A percentile compares a stretch with the other conserved stretches of the same genome.
Evolutionary conservation across 2,329 filamentous ascomycete genomes (phyloP).

Genomic region (Stachybotrys elegans): DNA sequence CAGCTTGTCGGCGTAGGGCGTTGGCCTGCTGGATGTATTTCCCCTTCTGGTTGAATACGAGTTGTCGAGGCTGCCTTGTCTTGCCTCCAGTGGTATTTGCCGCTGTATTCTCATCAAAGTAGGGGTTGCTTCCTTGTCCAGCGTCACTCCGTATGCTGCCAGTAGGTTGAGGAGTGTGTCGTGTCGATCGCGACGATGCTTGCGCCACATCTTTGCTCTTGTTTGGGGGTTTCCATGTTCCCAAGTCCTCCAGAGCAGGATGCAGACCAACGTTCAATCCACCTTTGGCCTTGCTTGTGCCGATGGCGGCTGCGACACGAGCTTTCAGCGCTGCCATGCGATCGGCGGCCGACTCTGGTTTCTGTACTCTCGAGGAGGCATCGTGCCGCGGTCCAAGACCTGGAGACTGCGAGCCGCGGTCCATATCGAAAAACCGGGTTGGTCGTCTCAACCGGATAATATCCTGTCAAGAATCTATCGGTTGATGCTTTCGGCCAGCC

Average conservation of each 20-base stretch:
- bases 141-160: not conserved
- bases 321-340: constrained; percentile 73
- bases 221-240: constrained; percentile 37
- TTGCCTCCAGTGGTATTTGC: constrained; percentile 53
- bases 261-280: constrained; percentile 73
- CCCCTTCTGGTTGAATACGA: constrained; percentile 91
- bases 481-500: too few species aligned
- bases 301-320: constrained; percentile 71
- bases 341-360: constrained; percentile 55
- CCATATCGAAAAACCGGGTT: too few species aligned
- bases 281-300: constrained; percentile 52
- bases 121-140: constrained; percentile 56
- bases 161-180: constrained; percentile 17
- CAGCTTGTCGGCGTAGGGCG: constrained; percentile 79
- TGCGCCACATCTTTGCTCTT: constrained; percentile 28
- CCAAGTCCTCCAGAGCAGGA: constrained; percentile 62
- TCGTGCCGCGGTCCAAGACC: constrained; percentile 55
- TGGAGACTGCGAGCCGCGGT: constrained; percentile 43
- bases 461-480: too few species aligned
- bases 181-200: constrained; percentile 9
- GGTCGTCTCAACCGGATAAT: too few species aligned
- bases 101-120: constrained; percentile 69
- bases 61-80: constrained; percentile 64
- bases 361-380: constrained; percentile 47
- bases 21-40: constrained; percentile 96